A percentile compares a stretch with the other conserved stretches of the same genome.
Evolutionary conservation across 2,329 filamentous ascomycete genomes (phyloP).

Genomic region (Monilinia aucupariae): DNA sequence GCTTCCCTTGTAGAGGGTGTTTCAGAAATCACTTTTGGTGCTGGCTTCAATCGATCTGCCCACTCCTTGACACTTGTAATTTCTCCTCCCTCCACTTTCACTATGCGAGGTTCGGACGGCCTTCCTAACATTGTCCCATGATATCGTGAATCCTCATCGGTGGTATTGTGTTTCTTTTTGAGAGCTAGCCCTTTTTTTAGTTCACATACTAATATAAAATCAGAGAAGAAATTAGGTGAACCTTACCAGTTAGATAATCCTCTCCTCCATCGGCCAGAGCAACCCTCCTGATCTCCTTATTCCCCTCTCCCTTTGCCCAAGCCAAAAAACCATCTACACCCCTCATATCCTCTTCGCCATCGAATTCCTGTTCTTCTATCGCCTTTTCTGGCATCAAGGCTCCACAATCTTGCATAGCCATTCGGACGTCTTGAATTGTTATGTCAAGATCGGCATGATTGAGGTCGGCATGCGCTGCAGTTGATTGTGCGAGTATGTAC

Average conservation of each 20-base stretch:
- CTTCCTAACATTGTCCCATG: conserved; percentile 78
- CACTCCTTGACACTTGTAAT: conserved; percentile 63
- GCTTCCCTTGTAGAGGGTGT: conserved; percentile 27
- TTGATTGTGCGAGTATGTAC: conserved; percentile 64
- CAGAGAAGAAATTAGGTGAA: neutral
- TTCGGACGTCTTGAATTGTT: conserved; percentile 70
- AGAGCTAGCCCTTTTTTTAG: conserved; percentile 49
- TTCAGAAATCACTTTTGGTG: conserved; percentile 17
- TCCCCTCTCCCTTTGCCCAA: conserved; percentile 71
- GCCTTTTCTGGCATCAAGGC: conserved; percentile 64
- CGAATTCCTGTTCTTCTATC: conserved; percentile 58
- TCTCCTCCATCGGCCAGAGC: conserved; percentile 61
- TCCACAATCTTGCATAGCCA: conserved; percentile 78
- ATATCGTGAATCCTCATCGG: conserved; percentile 79
- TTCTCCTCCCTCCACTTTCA: conserved; percentile 74
- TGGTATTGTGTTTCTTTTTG: conserved; percentile 90
- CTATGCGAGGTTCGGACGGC: conserved; percentile 60
- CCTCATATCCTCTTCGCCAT: conserved; percentile 67
- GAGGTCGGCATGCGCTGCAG: conserved; percentile 60
- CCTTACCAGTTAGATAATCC: conserved; percentile 61
- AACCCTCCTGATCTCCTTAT: conserved; percentile 75
- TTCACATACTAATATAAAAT: neutral
- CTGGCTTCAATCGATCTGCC: conserved; percentile 41
- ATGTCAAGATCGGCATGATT: conserved; percentile 60
- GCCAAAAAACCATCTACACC: conserved; percentile 72